Evolutionary conservation across 1,139 yeast genomes (phyloP).

Genomic region (Scheffersomyces insectosa): DNA sequence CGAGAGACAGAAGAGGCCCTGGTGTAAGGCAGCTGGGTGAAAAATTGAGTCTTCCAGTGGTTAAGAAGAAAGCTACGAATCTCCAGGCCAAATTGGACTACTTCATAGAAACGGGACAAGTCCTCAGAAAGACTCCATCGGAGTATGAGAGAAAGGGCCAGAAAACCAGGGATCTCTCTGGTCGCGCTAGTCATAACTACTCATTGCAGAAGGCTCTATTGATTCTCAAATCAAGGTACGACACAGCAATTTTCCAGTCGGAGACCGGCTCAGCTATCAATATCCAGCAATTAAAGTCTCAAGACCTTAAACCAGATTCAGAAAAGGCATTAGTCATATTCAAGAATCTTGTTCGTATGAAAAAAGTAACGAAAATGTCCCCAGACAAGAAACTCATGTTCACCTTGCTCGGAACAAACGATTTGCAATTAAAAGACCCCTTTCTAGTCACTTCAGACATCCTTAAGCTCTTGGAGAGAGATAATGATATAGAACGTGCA

Average conservation of each 20-base stretch:
- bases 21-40: too few relatives aligned
- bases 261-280: constrained; percentile 19
- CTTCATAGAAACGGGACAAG: constrained; percentile 31
- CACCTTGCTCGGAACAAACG: constrained; percentile 57
- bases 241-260: constrained; percentile 19
- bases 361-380: constrained; percentile 23
- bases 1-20: too few relatives aligned
- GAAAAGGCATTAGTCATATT: constrained; percentile 27
- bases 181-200: constrained; percentile 4
- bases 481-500: constrained; percentile 52
- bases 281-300: constrained; percentile 17
- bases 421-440: constrained; percentile 57
- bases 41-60: too few relatives aligned
- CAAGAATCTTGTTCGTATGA: constrained; percentile 28
- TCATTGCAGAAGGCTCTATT: constrained; percentile 26
- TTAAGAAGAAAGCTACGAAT: constrained; percentile 3
- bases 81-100: constrained; percentile 28
- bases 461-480: constrained; percentile 47
- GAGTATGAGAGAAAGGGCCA: constrained; percentile 13
- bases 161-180: neutral
- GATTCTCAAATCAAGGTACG: constrained; percentile 23
- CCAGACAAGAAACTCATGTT: constrained; percentile 48
- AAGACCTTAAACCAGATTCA: constrained; percentile 24
- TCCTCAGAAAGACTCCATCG: constrained; percentile 17
- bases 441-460: constrained; percentile 55